These are phyloP conservation scores for Ricinus communis DNA, from an alignment of 345 rosid species.

Conservation along the genomic window DNA sequence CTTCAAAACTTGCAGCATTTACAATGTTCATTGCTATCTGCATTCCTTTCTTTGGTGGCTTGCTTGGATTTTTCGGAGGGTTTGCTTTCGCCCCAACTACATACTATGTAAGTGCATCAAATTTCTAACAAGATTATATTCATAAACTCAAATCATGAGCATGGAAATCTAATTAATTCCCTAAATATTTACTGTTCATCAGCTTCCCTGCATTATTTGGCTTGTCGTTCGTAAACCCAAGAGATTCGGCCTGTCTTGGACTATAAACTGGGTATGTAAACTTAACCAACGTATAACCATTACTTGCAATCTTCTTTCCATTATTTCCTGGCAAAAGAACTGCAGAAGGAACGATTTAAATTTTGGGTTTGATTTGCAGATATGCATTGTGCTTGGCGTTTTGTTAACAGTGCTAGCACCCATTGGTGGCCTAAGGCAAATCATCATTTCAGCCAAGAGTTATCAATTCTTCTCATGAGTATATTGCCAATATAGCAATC, in stretches of 20 bases:
- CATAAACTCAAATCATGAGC: no score
- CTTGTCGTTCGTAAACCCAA: slow-evolving; percentile 62
- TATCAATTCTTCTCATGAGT: slow-evolving; percentile 59
- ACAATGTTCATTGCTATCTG: slow-evolving; percentile 64
- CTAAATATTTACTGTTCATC: no score
- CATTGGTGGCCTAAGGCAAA: slow-evolving; percentile 62
- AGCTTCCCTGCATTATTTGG: slow-evolving; percentile 89
- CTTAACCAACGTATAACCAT: no score
- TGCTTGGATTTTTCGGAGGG: slow-evolving; percentile 88
- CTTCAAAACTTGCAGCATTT: slow-evolving; percentile 41
- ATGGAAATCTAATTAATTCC: no score
- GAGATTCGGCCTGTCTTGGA: slow-evolving; percentile 62
- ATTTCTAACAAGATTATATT: no score
- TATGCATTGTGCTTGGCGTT: slow-evolving; percentile 60
- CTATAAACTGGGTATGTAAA: slow-evolving; percentile 60
- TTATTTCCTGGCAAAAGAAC: no score
- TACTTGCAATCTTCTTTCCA: no score
- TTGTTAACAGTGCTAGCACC: slow-evolving; percentile 56
- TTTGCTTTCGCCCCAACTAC: slow-evolving; percentile 83
- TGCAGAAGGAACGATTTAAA: no score
- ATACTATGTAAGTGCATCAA: slow-evolving; percentile 49
- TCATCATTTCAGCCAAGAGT: slow-evolving; percentile 49
- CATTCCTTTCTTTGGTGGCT: slow-evolving; percentile 76
- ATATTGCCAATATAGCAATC: no score
- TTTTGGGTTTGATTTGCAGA: slow-evolving; percentile 29